These are phyloP conservation scores for Viola pubescens DNA, from an alignment of 441 rosid genomes.

Conservation along the genomic window DNA sequence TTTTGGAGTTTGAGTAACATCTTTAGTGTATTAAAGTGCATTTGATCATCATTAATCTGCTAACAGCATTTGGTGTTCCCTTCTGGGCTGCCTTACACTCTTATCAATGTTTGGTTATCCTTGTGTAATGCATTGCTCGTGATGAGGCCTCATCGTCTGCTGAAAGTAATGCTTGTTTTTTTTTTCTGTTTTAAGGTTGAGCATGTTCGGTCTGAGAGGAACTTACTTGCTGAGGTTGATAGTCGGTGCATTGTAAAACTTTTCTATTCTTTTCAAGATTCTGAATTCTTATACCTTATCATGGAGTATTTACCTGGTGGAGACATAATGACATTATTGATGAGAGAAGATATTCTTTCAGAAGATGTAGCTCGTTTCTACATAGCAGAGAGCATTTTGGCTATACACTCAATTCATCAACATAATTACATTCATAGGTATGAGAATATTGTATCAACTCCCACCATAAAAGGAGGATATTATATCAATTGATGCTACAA, in stretches of 20 bases:
- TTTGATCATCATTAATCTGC: neutral
- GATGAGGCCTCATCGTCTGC: too few relatives aligned
- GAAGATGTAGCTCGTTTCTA: slow-evolving; percentile 87
- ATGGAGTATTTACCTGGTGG: slow-evolving; percentile 98
- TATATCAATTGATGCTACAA: too few relatives aligned
- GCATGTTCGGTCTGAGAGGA: slow-evolving; percentile 95
- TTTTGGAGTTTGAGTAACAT: neutral
- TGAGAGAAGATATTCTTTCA: slow-evolving; percentile 89
- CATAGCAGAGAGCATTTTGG: slow-evolving; percentile 90
- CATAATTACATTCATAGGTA: slow-evolving; percentile 90
- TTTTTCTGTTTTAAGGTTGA: slow-evolving; percentile 50
- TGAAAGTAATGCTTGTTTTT: neutral
- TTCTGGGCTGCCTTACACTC: too few relatives aligned
- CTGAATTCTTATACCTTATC: slow-evolving; percentile 79
- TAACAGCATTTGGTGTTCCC: too few relatives aligned
- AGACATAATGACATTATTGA: slow-evolving; percentile 91
- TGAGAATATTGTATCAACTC: neutral
- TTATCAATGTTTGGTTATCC: too few relatives aligned
- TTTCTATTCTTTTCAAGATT: slow-evolving; percentile 91
- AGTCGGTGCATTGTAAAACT: slow-evolving; percentile 84
- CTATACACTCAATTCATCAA: slow-evolving; percentile 88
- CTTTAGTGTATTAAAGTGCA: too few relatives aligned
- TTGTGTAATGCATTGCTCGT: too few relatives aligned
- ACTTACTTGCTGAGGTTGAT: slow-evolving; percentile 91
- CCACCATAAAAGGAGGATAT: too few relatives aligned